A percentile compares a stretch with the other conserved stretches of the same genome.
Evolutionary conservation across 1,139 yeast genomes (phyloP).

Genomic region (Pichia kudriavzevii): DNA sequence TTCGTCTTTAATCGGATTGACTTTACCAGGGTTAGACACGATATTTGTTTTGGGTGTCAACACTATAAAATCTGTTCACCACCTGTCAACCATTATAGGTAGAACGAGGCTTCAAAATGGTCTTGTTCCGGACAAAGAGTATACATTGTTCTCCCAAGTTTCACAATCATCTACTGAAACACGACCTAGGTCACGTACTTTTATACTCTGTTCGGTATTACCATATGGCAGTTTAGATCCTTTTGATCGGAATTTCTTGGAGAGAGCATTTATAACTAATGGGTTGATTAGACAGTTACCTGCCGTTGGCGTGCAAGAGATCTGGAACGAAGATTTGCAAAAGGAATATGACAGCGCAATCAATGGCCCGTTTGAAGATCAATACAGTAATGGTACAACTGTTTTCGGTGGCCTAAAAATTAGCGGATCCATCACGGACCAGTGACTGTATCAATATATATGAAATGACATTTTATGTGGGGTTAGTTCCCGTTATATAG

Average conservation of each 20-base stretch:
- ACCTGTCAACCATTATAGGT: slow-evolving; percentile 22
- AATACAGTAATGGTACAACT: too few species aligned
- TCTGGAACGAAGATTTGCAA: slow-evolving; percentile 15
- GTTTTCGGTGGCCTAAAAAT: too few species aligned
- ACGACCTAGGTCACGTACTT: slow-evolving; percentile 12
- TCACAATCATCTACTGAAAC: slow-evolving; percentile 1
- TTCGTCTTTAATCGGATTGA: slow-evolving; percentile 22
- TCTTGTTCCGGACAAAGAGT: slow-evolving; percentile 15
- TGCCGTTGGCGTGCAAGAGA: slow-evolving; percentile 18
- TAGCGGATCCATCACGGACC: too few species aligned
- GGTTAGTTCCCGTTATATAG: too few species aligned
- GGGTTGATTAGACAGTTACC: slow-evolving; percentile 22
- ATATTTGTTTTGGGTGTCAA: slow-evolving; percentile 27
- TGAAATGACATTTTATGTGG: too few species aligned
- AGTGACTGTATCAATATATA: too few species aligned
- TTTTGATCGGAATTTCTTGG: slow-evolving; percentile 26
- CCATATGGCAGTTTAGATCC: slow-evolving; percentile 14
- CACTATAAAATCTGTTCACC: slow-evolving; percentile 18
- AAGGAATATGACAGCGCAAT: slow-evolving; percentile 8
- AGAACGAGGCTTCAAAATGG: slow-evolving; percentile 21
- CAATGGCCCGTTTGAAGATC: neutral
- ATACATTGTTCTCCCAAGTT: slow-evolving; percentile 14
- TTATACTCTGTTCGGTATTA: slow-evolving; percentile 21
- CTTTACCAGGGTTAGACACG: slow-evolving; percentile 21
- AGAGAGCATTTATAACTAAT: slow-evolving; percentile 22